Evolutionary conservation across 164 flowering plant genomes (phyloP).

Genomic region (Sedum album): DNA sequence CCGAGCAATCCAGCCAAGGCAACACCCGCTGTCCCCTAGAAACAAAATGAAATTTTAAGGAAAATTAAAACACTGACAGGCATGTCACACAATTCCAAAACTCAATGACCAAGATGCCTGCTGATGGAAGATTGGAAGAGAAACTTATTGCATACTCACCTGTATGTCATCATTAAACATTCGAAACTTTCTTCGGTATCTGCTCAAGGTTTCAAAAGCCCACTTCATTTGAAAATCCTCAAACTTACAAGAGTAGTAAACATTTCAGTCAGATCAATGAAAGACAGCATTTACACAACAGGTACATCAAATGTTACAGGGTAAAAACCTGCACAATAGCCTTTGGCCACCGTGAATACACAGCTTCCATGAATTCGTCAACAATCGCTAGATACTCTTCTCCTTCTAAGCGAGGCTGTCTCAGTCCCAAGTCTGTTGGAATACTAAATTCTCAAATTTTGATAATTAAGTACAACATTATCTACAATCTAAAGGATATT

Average conservation of each 20-base stretch:
- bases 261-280: not conserved
- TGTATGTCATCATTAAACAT: conserved; percentile 99
- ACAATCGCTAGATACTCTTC: conserved; percentile 83
- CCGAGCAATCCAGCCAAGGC: conserved; percentile 95
- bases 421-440: conserved; percentile 80
- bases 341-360: conserved; percentile 87
- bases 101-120: not conserved
- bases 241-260: conserved; percentile 44
- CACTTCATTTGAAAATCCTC: conserved; percentile 99
- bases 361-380: conserved; percentile 99
- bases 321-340: conserved; percentile 81
- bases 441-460: not conserved
- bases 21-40: conserved; percentile 99
- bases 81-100: not conserved
- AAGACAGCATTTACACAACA: not conserved
- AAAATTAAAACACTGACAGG: not conserved
- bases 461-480: not conserved
- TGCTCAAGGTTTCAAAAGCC: conserved; percentile 95
- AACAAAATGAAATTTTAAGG: not conserved
- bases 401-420: conserved; percentile 93
- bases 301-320: not conserved
- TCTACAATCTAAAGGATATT: not conserved
- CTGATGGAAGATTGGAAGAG: not conserved
- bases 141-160: conserved; percentile 30
- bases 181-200: conserved; percentile 80